A percentile compares a stretch with the other conserved stretches of the same genome.
These are phyloP conservation scores for Endotrypanum monterogeii DNA, from an alignment of 208 protist genomes.

Conservation along the genomic window DNA sequence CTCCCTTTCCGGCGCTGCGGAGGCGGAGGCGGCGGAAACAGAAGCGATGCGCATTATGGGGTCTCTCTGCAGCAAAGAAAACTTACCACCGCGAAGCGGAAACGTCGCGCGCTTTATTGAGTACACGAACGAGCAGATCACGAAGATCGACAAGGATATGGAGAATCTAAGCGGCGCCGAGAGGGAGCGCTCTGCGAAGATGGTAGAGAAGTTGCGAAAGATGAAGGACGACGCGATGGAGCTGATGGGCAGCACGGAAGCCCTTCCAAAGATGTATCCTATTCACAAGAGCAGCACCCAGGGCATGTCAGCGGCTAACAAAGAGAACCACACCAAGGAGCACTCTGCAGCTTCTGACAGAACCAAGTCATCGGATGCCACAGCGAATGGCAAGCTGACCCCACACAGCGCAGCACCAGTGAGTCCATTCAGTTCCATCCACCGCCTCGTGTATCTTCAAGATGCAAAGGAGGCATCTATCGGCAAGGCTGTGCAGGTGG, in stretches of 20 bases:
- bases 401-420: not conserved
- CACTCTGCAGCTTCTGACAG: not conserved
- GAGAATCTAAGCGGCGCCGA: slow-evolving; percentile 28
- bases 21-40: slow-evolving; percentile 31
- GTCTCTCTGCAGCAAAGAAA: slow-evolving; percentile 39
- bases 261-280: slow-evolving; percentile 50
- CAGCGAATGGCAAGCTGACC: not conserved
- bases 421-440: slow-evolving; percentile 45
- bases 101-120: slow-evolving; percentile 65
- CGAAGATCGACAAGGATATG: slow-evolving; percentile 25
- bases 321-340: not conserved
- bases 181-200: slow-evolving; percentile 23
- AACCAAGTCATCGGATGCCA: not conserved
- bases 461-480: slow-evolving; percentile 27
- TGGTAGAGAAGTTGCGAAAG: slow-evolving; percentile 41
- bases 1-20: slow-evolving; percentile 34
- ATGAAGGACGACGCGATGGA: slow-evolving; percentile 52
- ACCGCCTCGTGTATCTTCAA: slow-evolving; percentile 45
- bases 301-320: slow-evolving; percentile 6
- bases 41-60: slow-evolving; percentile 31
- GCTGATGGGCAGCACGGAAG: slow-evolving; percentile 35
- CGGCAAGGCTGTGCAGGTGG: slow-evolving; percentile 43
- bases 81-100: slow-evolving; percentile 55
- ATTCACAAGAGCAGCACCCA: slow-evolving; percentile 12
- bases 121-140: slow-evolving; percentile 45